Evolutionary conservation across 257 asterid species (phyloP).

Genomic region (Solanum dulcamara): DNA sequence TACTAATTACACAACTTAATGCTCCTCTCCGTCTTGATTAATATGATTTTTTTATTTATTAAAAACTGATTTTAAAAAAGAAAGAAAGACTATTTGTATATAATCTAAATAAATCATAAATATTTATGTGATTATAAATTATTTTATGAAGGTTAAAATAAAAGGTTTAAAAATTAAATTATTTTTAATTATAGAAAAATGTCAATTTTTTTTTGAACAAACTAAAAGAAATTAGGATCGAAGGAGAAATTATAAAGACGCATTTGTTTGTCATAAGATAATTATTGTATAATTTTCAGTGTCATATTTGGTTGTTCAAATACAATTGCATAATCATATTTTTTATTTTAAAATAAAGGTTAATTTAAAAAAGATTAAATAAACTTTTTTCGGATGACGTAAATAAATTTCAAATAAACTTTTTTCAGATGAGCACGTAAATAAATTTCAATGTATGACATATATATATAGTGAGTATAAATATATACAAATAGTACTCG

Average conservation of each 20-base stretch:
- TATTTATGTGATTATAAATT: background rate
- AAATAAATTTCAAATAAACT: background rate
- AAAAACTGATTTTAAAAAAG: background rate
- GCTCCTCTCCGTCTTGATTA: background rate
- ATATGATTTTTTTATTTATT: background rate
- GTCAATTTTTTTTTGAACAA: no score
- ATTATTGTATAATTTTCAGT: background rate
- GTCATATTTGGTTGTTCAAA: background rate
- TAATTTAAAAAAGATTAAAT: fast-evolving
- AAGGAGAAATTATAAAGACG: background rate
- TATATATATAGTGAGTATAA: background rate
- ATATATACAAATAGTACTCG: background rate
- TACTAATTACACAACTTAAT: background rate
- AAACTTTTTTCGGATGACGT: background rate
- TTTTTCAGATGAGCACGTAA: background rate
- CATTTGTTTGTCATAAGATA: background rate
- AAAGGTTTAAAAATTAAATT: background rate
- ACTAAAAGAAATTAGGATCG: background rate
- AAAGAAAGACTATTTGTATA: background rate
- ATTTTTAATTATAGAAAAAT: no score
- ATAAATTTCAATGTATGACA: background rate
- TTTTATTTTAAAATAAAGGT: background rate
- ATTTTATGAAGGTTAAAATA: background rate
- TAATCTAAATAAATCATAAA: no score
- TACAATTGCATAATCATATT: background rate